phyloP scores from a whole-genome alignment of 2,329 filamentous ascomycete species.

The Parastagonospora nodorum region DNA sequence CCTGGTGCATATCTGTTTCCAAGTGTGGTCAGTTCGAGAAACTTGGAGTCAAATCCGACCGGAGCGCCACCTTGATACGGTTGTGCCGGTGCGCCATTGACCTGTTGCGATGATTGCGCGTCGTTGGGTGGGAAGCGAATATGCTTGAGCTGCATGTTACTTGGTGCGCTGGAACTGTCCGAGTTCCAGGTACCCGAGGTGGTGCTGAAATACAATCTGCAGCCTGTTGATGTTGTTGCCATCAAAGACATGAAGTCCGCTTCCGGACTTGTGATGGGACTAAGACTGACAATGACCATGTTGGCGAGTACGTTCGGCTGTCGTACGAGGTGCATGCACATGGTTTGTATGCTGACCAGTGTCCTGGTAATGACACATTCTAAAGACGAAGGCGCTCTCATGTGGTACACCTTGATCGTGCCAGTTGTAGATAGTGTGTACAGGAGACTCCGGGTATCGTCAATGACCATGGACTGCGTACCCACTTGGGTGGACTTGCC shows the following conservation, averaged over 20 bases:
- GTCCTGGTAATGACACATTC: constrained; percentile 62
- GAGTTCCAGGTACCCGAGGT: constrained; percentile 74
- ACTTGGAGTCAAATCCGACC: constrained; percentile 34
- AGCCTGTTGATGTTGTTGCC: constrained; percentile 88
- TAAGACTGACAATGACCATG: constrained; percentile 81
- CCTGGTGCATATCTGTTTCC: constrained; percentile 75
- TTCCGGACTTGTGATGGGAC: constrained; percentile 78
- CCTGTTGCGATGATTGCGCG: constrained; percentile 22
- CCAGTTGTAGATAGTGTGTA: constrained; percentile 90
- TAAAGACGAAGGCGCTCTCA: constrained; percentile 65
- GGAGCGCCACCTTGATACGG: constrained; percentile 34
- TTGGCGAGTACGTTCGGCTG: constrained; percentile 70
- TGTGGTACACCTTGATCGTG: constrained; percentile 88
- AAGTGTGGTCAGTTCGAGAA: constrained; percentile 51
- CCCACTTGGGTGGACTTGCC: constrained; percentile 57
- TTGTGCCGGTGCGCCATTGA: constrained; percentile 34
- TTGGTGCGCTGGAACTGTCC: constrained; percentile 71
- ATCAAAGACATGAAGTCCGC: constrained; percentile 85
- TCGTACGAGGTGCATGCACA: constrained; percentile 84
- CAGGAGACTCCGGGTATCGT: constrained; percentile 84
- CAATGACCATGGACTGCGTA: constrained; percentile 80
- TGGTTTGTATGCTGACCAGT: constrained; percentile 60
- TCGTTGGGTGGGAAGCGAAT: constrained; percentile 84
- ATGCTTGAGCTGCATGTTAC: constrained; percentile 97
- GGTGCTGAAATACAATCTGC: constrained; percentile 88